Conservation (phyloP, 2,329 filamentous ascomycete genomes). For the Endocalyx cinctus region DNA sequence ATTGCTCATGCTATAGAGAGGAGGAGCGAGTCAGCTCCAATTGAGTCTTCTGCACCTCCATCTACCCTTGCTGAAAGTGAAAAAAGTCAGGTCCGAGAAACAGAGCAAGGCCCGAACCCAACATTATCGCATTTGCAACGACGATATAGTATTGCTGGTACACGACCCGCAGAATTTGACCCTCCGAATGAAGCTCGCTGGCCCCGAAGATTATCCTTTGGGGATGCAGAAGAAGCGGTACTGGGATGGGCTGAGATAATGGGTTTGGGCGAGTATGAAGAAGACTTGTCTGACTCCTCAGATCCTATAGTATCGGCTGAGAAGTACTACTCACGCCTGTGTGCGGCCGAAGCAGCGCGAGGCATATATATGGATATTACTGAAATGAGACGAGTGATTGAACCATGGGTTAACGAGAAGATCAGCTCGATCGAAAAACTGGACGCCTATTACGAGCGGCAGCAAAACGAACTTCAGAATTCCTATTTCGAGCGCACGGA, state of each 20-base stretch:
- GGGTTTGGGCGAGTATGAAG: conserved; percentile 33
- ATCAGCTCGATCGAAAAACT: conserved; percentile 53
- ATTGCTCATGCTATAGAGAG: conserved; percentile 13
- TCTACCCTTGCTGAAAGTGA: conserved; percentile 58
- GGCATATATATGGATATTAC: conserved; percentile 50
- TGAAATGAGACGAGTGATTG: conserved; percentile 46
- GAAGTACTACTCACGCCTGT: too few species aligned
- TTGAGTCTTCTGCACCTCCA: conserved; percentile 51
- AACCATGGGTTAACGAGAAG: conserved; percentile 58
- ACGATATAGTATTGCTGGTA: conserved; percentile 52
- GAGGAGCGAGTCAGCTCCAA: conserved; percentile 26
- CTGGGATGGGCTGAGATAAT: conserved; percentile 59
- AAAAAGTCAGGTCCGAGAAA: conserved; percentile 45
- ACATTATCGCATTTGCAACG: conserved; percentile 52
- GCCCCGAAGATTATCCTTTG: conserved; percentile 71
- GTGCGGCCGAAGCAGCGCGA: conserved; percentile 49
- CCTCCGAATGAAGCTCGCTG: conserved; percentile 55
- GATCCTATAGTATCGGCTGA: too few species aligned
- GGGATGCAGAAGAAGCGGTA: conserved; percentile 69
- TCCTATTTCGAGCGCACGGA: conserved; percentile 69
- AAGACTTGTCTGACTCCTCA: too few species aligned
- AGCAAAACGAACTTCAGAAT: conserved; percentile 60
- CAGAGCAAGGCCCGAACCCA: conserved; percentile 40
- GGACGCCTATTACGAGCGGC: conserved; percentile 56
- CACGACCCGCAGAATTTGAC: conserved; percentile 24